Evolutionary conservation across 306 rosid species (phyloP).

Genomic region (Fragaria iinumae): DNA sequence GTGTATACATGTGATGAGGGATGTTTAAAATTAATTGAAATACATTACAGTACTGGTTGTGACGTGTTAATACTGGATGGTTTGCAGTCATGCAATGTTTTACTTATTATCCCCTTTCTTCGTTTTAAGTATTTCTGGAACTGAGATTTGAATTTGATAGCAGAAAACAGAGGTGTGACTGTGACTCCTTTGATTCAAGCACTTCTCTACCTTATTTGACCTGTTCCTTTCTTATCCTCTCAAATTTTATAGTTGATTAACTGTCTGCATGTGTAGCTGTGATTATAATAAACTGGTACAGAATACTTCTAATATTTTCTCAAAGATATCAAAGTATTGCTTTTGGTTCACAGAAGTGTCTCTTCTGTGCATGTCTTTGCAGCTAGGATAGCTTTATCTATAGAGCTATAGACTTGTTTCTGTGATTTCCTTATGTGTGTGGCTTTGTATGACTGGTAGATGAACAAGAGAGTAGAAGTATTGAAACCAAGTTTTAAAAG

Average conservation of each 20-base stretch:
- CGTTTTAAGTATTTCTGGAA: not conserved
- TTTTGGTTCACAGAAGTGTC: constrained; percentile 2
- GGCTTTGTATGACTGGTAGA: not conserved
- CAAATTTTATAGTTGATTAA: not conserved
- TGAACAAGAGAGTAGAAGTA: not conserved
- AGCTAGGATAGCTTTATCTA: not conserved
- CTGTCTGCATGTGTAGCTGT: constrained; percentile 11
- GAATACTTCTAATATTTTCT: not conserved
- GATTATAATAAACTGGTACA: not conserved
- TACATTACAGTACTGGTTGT: not conserved
- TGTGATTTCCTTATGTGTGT: not conserved
- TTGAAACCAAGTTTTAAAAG: not conserved
- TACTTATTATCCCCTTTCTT: not conserved
- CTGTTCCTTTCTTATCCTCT: not conserved
- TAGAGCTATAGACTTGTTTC: not conserved
- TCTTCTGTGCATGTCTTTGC: not conserved
- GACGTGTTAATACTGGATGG: constrained; percentile 8
- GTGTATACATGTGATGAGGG: constrained; percentile 1
- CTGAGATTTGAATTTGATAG: constrained; percentile 3
- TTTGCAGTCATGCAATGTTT: constrained; percentile 18
- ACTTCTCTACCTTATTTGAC: constrained; percentile 3
- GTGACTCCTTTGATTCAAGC: not conserved
- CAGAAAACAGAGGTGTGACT: not conserved
- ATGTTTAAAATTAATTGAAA: not conserved
- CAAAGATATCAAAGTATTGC: constrained; percentile 1